phyloP scores from a whole-genome alignment of 2,329 filamentous ascomycete genomes.

The Trichoderma sp. region DNA sequence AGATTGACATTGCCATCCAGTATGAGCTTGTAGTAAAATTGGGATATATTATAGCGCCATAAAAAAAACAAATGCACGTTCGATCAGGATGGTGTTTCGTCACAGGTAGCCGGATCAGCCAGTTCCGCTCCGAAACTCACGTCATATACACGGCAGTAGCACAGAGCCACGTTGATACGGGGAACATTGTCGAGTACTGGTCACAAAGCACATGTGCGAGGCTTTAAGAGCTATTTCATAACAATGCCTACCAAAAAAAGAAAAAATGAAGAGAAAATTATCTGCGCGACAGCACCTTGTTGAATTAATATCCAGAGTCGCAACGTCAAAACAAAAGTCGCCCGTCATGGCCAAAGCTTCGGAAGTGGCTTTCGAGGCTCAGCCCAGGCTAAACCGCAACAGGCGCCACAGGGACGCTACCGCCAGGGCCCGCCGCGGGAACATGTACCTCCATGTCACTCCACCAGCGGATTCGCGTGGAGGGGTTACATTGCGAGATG shows the following conservation, averaged over 20 bases:
- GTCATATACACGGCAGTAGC: background rate
- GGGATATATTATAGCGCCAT: no score
- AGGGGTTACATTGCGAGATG: conserved; percentile 28
- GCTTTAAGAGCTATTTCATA: background rate
- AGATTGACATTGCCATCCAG: background rate
- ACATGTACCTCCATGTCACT: background rate
- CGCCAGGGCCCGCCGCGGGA: background rate
- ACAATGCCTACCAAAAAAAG: background rate
- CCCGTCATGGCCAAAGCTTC: conserved; percentile 3
- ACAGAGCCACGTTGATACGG: background rate
- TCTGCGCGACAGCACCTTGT: background rate
- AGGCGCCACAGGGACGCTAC: conserved; percentile 10
- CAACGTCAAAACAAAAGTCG: background rate
- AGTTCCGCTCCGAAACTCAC: background rate
- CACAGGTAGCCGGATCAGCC: background rate
- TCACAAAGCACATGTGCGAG: background rate
- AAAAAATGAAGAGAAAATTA: no score
- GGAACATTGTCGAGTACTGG: background rate
- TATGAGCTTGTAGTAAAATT: background rate
- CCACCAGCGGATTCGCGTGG: conserved; percentile 14
- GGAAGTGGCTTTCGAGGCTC: conserved; percentile 14
- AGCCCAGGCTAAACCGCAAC: conserved; percentile 12
- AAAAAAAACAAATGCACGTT: background rate
- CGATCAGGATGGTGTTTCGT: background rate
- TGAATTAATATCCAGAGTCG: background rate